These are phyloP conservation scores for Yarrowia hollandica DNA, from an alignment of 805 yeast genomes.

Conservation along the genomic window DNA sequence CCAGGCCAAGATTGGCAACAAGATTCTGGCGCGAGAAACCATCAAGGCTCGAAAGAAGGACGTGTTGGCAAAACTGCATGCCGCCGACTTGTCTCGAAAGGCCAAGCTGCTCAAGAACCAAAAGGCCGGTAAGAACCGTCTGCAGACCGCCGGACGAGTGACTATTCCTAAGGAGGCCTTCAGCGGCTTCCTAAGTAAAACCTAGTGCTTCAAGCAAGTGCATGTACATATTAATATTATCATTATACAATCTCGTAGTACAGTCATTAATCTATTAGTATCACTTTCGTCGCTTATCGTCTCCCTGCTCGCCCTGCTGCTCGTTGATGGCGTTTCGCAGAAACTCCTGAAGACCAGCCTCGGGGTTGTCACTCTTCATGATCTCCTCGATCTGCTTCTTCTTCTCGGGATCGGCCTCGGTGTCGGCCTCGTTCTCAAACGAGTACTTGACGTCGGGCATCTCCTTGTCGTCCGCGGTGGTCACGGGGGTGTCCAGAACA, in stretches of 20 bases:
- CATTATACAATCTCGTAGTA: no score
- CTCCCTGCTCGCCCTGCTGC: conserved; percentile 39
- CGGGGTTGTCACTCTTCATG: conserved; percentile 77
- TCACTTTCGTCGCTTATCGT: not conserved
- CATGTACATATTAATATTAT: conserved; percentile 29
- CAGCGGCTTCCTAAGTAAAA: conserved; percentile 65
- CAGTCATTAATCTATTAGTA: not conserved
- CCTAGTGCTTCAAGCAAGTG: not conserved
- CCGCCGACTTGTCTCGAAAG: conserved; percentile 86
- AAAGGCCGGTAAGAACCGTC: conserved; percentile 86
- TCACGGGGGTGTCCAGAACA: conserved; percentile 32
- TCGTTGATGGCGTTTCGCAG: conserved; percentile 65
- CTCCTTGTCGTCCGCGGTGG: conserved; percentile 32
- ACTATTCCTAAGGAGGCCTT: conserved; percentile 81
- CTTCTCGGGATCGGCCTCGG: conserved; percentile 54
- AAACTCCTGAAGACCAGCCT: conserved; percentile 68
- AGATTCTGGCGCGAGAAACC: conserved; percentile 86
- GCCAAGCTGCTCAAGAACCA: conserved; percentile 85
- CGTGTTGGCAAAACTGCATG: conserved; percentile 90
- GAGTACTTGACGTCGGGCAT: conserved; percentile 34
- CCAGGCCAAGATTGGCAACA: conserved; percentile 81
- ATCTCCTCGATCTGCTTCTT: conserved; percentile 67
- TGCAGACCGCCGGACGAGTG: conserved; percentile 79
- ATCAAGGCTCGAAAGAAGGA: conserved; percentile 92
- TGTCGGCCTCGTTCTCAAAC: conserved; percentile 41